Evolutionary conservation across 768 basidiomycete genomes (phyloP), one percentile per base, ranked within the genome.

Genomic region (Dentipellis fragilis): DNA sequence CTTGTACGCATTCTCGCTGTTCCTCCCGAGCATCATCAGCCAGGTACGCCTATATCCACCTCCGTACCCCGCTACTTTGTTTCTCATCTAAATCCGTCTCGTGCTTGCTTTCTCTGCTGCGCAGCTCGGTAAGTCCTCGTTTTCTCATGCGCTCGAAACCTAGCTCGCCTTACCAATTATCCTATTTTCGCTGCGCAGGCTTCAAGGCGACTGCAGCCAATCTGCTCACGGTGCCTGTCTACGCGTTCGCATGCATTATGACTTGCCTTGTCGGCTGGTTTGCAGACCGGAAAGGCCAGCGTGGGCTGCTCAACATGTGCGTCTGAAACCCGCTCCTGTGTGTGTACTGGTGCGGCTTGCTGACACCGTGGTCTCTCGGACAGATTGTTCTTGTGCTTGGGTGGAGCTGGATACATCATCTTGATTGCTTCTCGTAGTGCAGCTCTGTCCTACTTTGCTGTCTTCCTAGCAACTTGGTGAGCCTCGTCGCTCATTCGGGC

Each of bases 21-120:
- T 91, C 74, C 70, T 88, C 54, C 88, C 88, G 0, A 85, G 80
- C 45, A 89, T 90, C 64, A 89, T 89, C 66, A 83, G 78, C 57
- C 71, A 84, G 69, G 82, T 84, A 59, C 42, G 77, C 67, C 3
- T 6, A 16, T 6, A 45, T 45, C 42, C 16, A 19, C 16, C 42
- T 45, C 19, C 16, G 3, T n/a, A 16, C 42, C 14, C 8, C 19
- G 14, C 16, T 36, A 34, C 34, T 38, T 11, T n/a, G n/a, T 14
- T 19, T 19, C 36, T 61, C 21, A 60, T 29, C 29, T 52, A 12
- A 21, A 21, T 16, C n/a, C 10, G 39, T 47, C 19, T 11, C 16
- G 39, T 45, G 22, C 56, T 21, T 22, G 34, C 10, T n/a, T 36
- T 51, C 49, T 52, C 19, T 45, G 7, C 42, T 49, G 48, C 22